Conservation (phyloP, 305 asterid species). For the Striga hermonthica region DNA sequence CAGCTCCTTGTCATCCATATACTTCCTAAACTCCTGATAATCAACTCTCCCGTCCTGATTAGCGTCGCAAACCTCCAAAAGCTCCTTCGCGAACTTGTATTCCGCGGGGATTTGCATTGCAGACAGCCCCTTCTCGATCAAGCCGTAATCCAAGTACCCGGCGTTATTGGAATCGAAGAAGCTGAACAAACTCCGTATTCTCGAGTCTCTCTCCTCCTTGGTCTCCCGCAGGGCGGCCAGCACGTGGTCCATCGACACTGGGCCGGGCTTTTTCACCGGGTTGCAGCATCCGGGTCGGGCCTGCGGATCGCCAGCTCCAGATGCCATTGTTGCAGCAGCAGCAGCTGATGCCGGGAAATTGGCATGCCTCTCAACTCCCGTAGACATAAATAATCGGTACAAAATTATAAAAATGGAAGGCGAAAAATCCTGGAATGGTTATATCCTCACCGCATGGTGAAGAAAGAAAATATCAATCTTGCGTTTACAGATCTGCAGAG, state of each 20-base stretch:
- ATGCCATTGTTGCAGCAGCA: conserved; percentile 44
- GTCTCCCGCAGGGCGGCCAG: conserved; percentile 78
- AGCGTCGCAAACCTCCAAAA: conserved; percentile 74
- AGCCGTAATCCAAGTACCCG: conserved; percentile 70
- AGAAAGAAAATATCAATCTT: neutral
- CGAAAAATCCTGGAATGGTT: neutral
- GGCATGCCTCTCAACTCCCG: conserved; percentile 60
- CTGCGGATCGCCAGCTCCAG: conserved; percentile 35
- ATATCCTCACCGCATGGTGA: conserved; percentile 34
- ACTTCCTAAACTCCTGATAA: conserved; percentile 87
- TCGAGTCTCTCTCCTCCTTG: conserved; percentile 72
- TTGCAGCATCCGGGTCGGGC: conserved; percentile 67
- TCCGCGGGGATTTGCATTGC: conserved; percentile 93
- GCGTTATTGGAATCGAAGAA: conserved; percentile 68
- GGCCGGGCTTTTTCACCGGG: conserved; percentile 80
- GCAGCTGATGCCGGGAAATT: conserved; percentile 43
- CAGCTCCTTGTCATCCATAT: conserved; percentile 98
- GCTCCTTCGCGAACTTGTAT: conserved; percentile 97
- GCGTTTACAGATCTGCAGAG: conserved; percentile 36
- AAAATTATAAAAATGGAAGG: neutral
- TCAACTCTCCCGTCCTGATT: conserved; percentile 93
- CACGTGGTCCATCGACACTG: conserved; percentile 84
- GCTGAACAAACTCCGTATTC: conserved; percentile 71
- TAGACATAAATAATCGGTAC: conserved; percentile 41
- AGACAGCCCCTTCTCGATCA: conserved; percentile 78